These are phyloP conservation scores for Aspergillus texensis DNA, from an alignment of 2,329 filamentous ascomycete species.

Conservation along the genomic window DNA sequence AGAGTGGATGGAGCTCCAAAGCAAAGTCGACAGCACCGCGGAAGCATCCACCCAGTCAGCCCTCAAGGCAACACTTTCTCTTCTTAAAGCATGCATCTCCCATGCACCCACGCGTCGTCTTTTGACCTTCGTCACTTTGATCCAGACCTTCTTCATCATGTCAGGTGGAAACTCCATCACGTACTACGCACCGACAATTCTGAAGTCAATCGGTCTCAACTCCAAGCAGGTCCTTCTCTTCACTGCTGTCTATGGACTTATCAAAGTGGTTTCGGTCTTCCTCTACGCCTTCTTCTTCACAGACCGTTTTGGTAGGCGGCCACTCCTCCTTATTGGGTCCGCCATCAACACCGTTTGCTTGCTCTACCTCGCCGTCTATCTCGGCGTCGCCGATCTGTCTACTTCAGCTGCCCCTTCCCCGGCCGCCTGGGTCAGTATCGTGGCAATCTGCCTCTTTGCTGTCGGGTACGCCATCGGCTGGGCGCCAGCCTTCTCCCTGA, in stretches of 20 bases:
- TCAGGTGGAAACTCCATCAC: slow-evolving; percentile 28
- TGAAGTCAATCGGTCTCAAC: slow-evolving; percentile 23
- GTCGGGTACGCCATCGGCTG: slow-evolving; percentile 26
- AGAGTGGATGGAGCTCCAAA: slow-evolving; percentile 19
- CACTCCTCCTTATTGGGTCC: slow-evolving; percentile 27
- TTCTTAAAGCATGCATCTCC: slow-evolving; percentile 12
- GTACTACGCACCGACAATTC: slow-evolving; percentile 26
- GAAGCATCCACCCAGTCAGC: background rate
- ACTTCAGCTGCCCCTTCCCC: slow-evolving; percentile 13
- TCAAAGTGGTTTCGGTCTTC: slow-evolving; percentile 23
- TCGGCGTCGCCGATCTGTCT: slow-evolving; percentile 18
- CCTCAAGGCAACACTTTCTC: background rate
- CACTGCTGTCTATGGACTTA: slow-evolving; percentile 19
- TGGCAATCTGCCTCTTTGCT: slow-evolving; percentile 27
- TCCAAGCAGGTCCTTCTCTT: slow-evolving; percentile 21
- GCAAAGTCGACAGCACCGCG: slow-evolving; percentile 12
- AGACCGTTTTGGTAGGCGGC: slow-evolving; percentile 28
- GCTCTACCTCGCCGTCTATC: slow-evolving; percentile 22
- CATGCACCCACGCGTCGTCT: slow-evolving; percentile 25
- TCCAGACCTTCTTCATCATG: slow-evolving; percentile 34
- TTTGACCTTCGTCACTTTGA: slow-evolving; percentile 30
- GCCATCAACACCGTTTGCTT: slow-evolving; percentile 21
- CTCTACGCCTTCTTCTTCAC: slow-evolving; percentile 26
- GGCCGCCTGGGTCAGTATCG: slow-evolving; percentile 22
- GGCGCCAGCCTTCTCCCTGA: slow-evolving; percentile 25